Evolutionary conservation across 2,329 filamentous ascomycete genomes (phyloP).

Genomic region (Colletotrichum sidae): DNA sequence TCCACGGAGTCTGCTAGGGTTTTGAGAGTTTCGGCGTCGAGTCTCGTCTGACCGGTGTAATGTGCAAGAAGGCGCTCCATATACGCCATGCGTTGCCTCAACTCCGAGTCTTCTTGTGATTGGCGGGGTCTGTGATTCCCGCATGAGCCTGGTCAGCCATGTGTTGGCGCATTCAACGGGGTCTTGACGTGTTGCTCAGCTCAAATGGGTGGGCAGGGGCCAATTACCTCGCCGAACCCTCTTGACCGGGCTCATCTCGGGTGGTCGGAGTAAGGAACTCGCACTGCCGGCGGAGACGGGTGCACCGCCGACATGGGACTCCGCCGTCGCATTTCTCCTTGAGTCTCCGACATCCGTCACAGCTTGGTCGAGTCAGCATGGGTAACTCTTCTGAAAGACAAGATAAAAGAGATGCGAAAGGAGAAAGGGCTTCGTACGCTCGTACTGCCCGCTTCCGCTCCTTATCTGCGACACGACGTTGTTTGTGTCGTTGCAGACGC

Average conservation of each 20-base stretch:
- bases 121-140: constrained; percentile 16
- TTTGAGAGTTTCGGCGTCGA: constrained; percentile 55
- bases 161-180: constrained; percentile 23
- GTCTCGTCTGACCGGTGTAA: constrained; percentile 56
- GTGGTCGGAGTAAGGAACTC: constrained; percentile 55
- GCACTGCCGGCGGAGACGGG: constrained; percentile 62
- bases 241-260: constrained; percentile 42
- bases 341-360: constrained; percentile 64
- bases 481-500: constrained; percentile 39
- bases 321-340: constrained; percentile 70
- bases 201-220: background rate
- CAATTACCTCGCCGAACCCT: constrained; percentile 23
- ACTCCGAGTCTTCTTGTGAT: constrained; percentile 35
- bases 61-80: constrained; percentile 62
- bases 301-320: constrained; percentile 64
- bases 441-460: constrained; percentile 44
- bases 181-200: background rate
- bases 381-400: background rate
- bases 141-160: constrained; percentile 29
- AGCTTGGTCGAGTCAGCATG: constrained; percentile 51
- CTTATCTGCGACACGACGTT: constrained; percentile 41
- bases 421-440: constrained; percentile 38
- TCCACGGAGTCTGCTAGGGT: constrained; percentile 56
- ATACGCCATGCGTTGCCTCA: constrained; percentile 40
- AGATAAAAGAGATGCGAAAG: background rate